Conservation (phyloP, 1,284 basidiomycete species). For the Afroboletus lepidellus region DNA sequence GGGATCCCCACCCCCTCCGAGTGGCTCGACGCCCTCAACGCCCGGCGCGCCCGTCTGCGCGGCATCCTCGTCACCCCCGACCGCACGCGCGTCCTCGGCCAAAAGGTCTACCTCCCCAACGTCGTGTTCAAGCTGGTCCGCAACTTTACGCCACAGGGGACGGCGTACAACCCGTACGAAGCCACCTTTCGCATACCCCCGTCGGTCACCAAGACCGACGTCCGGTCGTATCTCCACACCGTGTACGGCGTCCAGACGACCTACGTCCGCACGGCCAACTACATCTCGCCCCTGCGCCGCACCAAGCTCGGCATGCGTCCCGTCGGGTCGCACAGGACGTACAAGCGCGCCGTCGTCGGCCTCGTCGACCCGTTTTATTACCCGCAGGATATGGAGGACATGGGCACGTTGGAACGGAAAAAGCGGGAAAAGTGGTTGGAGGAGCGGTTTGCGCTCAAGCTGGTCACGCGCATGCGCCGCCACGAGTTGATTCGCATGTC, state of each 20-base stretch:
- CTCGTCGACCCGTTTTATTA: slow-evolving; percentile 90
- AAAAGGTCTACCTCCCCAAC: slow-evolving; percentile 88
- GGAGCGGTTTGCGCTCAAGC: slow-evolving; percentile 52
- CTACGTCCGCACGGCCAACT: slow-evolving; percentile 92
- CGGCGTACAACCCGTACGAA: slow-evolving; percentile 91
- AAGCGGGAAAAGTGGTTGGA: slow-evolving; percentile 60
- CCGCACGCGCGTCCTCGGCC: slow-evolving; percentile 62
- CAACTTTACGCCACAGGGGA: slow-evolving; percentile 74
- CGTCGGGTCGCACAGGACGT: slow-evolving; percentile 51
- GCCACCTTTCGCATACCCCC: slow-evolving; percentile 91
- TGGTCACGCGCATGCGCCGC: slow-evolving; percentile 42
- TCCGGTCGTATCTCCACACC: slow-evolving; percentile 81
- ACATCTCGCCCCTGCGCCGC: slow-evolving; percentile 58
- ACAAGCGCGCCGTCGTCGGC: slow-evolving; percentile 88
- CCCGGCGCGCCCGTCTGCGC: slow-evolving; percentile 60
- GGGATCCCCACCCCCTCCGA: slow-evolving; percentile 48
- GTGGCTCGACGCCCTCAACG: slow-evolving; percentile 58
- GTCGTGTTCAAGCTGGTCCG: slow-evolving; percentile 80
- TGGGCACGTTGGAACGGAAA: slow-evolving; percentile 53
- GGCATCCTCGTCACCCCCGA: slow-evolving; percentile 48
- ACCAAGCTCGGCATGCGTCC: slow-evolving; percentile 30
- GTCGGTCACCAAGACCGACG: slow-evolving; percentile 87
- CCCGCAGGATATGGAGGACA: slow-evolving; percentile 76
- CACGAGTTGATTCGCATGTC: slow-evolving; percentile 45
- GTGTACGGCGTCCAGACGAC: slow-evolving; percentile 88